Percentiles rank a stretch among this genome's conserved stretches.
These are phyloP conservation scores for Phytopythium vexans DNA, from an alignment of 352 stramenopile genomes.

Conservation along the genomic window DNA sequence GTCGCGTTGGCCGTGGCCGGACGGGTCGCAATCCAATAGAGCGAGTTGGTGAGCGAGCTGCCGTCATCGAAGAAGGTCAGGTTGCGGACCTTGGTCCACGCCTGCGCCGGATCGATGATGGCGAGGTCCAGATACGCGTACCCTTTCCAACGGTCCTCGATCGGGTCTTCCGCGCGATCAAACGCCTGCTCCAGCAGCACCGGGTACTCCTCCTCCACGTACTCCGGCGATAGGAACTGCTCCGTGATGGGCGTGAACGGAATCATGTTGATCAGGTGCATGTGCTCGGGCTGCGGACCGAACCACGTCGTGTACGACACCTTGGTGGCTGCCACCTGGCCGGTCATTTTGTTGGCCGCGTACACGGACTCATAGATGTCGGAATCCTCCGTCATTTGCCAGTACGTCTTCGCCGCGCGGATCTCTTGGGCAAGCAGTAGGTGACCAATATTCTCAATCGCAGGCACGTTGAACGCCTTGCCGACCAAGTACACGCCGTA, in stretches of 20 bases:
- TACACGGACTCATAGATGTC: conserved; percentile 74
- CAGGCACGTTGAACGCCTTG: conserved; percentile 61
- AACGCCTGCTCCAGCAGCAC: conserved; percentile 74
- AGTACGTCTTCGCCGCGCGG: conserved; percentile 94
- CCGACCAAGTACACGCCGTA: conserved; percentile 94
- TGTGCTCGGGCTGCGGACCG: conserved; percentile 76
- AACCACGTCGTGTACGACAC: conserved; percentile 89
- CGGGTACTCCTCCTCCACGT: conserved; percentile 78
- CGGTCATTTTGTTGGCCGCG: conserved; percentile 81
- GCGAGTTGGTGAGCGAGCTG: conserved; percentile 86
- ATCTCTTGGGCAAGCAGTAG: conserved; percentile 93
- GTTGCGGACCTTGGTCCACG: conserved; percentile 64
- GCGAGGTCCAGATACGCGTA: conserved; percentile 84
- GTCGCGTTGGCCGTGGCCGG: conserved; percentile 9
- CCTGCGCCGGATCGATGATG: conserved; percentile 67
- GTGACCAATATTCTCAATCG: conserved; percentile 87
- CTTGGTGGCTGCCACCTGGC: conserved; percentile 74
- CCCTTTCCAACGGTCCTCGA: conserved; percentile 78
- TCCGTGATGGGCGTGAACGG: conserved; percentile 88
- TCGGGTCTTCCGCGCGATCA: conserved; percentile 45
- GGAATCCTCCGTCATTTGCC: conserved; percentile 86
- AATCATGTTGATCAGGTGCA: conserved; percentile 91
- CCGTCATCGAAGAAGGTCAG: conserved; percentile 84
- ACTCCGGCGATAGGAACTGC: conserved; percentile 59
- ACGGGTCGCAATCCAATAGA: conserved; percentile 89